Evolutionary conservation across 2,329 filamentous ascomycete species (phyloP), one percentile per base, ranked within the genome.

Genomic region (Xylaria multiplex): DNA sequence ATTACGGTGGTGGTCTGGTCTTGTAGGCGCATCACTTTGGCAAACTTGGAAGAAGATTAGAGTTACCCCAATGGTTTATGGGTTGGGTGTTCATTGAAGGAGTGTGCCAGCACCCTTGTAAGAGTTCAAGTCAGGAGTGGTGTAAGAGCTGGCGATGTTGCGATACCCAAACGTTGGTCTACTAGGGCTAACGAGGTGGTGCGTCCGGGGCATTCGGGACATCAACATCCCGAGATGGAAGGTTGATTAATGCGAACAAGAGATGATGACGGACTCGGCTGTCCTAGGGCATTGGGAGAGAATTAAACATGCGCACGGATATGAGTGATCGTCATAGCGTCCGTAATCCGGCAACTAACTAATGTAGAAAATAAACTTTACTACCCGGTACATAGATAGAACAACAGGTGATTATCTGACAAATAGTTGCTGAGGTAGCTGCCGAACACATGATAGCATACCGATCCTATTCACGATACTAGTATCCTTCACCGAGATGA

Each of bases 281-380:
- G 49, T 50, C 22, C 8, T 13, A 43, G 62, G 27, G n/a, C 27
- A 40, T 50, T n/a, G 24, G 42, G 56, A 30, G 30, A 30, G 40
- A 14, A 30, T 64, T 50, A 48, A 64, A 59, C 62, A 37, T n/a
- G 45, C 42, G 62, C 57, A 56, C 57, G 46, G 63, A 62, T 64
- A 19, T 35, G 45, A 52, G 53, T 37, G 19, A 48, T 16, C 11
- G 43, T 58, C 55, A 48, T 48, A 58, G 42, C 55, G 55, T 58
- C 37, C 37, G 37, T 40, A 13, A 40, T 40, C 11, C 11, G 37
- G 37, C 37, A 40, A 14, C 37, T 13, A 14, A 40, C 37, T 40
- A 14, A 40, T 40, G 37, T 40, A 14, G 37, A 40, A 40, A 40
- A 40, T 14, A 40, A 40, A 40, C 13, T 40, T 40, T 14, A 54